Evolutionary conservation across 108 stramenopile genomes (phyloP), one percentile per base, ranked within the genome.

Genomic region (Skeletonema marinoi): DNA sequence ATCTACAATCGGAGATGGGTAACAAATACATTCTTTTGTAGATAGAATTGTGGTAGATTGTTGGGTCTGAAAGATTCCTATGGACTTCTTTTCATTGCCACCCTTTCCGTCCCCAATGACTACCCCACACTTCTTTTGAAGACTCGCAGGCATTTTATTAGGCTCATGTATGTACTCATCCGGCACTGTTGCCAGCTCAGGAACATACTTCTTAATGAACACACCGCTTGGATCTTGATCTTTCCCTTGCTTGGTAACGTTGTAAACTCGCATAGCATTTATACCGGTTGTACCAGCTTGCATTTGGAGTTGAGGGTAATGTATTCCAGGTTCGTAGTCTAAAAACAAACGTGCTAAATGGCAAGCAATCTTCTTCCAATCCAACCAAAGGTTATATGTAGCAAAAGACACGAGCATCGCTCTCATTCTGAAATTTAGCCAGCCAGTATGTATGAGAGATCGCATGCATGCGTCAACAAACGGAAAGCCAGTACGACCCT

Each of bases 241-340:
- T 59, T 84, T 83, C 6, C 86, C 86, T 74, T 92, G 91, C 41
- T 92, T 92, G 32, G 88, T 90, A 4, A 90, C 89, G 61, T 80
- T 90, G 76, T 92, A 92, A 0, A 89, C 89, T 66, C 91, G 66
- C 91, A 89, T 88, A 17, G 90, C 84, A 74, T 92, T 92, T 31
- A 92, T 92, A 8, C 90, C 90, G 13, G 88, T 92, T 13, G 88
- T 89, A 31, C 90, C 90, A 32, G 90, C 79, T 73, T 92, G 90
- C 90, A 92, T 92, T 77, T 92, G 90, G n/a, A 92, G 68, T 41
- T 92, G 90, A 25, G 90, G 88, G 63, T 89, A 92, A 56, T 89
- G 89, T 51, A 90, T 90, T 9, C 86, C 89, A 32, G 89, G 89
- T 58, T 86, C 85, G 60, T 83, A 92, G 73, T 92, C 90, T 50